Evolutionary conservation across 495 filamentous ascomycete genomes (phyloP).

Genomic region (Terfezia claveryi): DNA sequence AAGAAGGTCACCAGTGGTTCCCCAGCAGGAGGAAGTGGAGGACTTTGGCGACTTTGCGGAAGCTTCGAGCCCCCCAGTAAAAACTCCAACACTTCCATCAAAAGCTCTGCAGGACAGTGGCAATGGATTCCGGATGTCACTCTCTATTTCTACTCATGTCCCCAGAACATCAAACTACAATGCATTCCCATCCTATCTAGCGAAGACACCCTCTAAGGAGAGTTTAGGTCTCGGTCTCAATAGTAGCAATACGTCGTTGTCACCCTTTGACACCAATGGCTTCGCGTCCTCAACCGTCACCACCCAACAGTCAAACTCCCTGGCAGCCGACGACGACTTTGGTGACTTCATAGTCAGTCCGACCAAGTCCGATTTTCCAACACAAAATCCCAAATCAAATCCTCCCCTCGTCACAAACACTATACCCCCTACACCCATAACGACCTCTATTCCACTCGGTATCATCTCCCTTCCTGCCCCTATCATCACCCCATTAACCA

Average conservation of each 20-base stretch:
- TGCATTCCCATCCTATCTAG: neutral
- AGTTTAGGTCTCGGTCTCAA: neutral
- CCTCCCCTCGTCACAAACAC: neutral
- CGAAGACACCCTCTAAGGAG: neutral
- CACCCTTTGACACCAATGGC: neutral
- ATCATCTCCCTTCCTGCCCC: neutral
- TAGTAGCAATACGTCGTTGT: too few relatives aligned
- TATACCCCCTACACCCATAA: neutral
- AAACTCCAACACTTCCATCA: neutral
- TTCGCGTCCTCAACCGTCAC: neutral
- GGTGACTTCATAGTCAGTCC: constrained; percentile 15
- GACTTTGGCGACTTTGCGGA: constrained; percentile 15
- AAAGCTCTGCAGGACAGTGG: neutral
- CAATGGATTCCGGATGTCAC: neutral
- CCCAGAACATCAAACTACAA: constrained; percentile 1
- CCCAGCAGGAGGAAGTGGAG: constrained; percentile 8
- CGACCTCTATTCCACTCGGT: neutral
- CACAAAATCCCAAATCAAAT: constrained; percentile 1
- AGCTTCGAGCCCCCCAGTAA: neutral
- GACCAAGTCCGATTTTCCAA: neutral
- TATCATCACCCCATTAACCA: neutral
- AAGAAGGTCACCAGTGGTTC: neutral
- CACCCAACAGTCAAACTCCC: constrained; percentile 6
- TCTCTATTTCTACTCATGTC: neutral
- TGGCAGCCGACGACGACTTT: constrained; percentile 14